Evolutionary conservation across 2,329 filamentous ascomycete species (phyloP).

Genomic region (Fusarium clavum): DNA sequence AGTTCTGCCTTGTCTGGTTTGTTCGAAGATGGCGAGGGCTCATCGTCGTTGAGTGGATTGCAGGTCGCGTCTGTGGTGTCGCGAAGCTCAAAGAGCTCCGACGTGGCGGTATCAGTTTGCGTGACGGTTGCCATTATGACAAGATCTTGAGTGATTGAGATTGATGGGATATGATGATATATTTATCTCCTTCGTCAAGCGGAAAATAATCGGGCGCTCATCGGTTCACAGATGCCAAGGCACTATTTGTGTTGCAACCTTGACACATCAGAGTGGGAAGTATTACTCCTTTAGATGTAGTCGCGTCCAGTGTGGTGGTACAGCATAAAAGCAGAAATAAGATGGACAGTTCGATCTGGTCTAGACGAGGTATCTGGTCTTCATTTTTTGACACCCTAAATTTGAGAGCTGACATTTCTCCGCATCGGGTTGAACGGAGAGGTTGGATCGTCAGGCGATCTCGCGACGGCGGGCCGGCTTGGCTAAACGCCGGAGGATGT

Average conservation of each 20-base stretch:
- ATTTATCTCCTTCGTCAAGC: slow-evolving; percentile 12
- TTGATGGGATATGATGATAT: background rate
- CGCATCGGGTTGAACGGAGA: background rate
- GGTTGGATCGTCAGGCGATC: background rate
- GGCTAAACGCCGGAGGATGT: slow-evolving; percentile 21
- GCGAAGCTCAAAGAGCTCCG: slow-evolving; percentile 6
- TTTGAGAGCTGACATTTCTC: background rate
- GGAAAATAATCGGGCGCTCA: slow-evolving; percentile 16
- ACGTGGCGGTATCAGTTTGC: background rate
- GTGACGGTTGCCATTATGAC: slow-evolving; percentile 22
- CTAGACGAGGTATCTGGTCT: fast-evolving
- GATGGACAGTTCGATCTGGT: fast-evolving
- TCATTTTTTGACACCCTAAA: background rate
- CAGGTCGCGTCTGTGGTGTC: fast-evolving
- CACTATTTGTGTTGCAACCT: background rate
- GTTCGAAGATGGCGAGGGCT: background rate
- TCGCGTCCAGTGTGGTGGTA: background rate
- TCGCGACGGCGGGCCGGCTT: slow-evolving; percentile 11
- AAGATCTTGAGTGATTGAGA: background rate
- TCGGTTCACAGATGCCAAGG: background rate
- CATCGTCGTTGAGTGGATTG: background rate
- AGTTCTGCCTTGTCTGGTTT: slow-evolving; percentile 9
- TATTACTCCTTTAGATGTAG: background rate
- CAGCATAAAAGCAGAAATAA: background rate
- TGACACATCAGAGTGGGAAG: background rate